Percentiles rank a stretch among this genome's conserved stretches.
Evolutionary conservation across 2,329 filamentous ascomycete genomes (phyloP).

Genomic region (Fusarium sp.): DNA sequence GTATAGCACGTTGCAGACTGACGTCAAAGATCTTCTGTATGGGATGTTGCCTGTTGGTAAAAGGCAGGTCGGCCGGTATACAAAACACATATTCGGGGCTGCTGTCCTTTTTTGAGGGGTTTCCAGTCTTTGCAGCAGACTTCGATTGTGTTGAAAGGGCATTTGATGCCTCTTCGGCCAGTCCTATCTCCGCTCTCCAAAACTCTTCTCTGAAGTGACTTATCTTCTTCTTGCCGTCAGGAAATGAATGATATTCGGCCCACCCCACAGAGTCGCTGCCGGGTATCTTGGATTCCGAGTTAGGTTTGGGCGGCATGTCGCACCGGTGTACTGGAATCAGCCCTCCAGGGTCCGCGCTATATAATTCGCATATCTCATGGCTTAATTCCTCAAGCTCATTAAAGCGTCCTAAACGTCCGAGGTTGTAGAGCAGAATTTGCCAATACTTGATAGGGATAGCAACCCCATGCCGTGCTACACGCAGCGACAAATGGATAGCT

Average conservation of each 20-base stretch:
- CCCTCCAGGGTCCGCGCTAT: conserved; percentile 46
- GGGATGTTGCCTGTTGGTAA: conserved; percentile 57
- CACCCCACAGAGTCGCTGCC: conserved; percentile 3
- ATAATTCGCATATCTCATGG: conserved; percentile 56
- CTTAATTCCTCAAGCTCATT: conserved; percentile 58
- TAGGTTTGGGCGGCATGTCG: conserved; percentile 53
- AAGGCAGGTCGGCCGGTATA: conserved; percentile 56
- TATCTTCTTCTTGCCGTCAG: conserved; percentile 16
- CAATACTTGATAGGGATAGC: conserved; percentile 54
- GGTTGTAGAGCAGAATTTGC: conserved; percentile 56
- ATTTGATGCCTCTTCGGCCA: conserved; percentile 1
- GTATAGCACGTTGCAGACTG: conserved; percentile 53
- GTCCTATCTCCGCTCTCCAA: conserved; percentile 40
- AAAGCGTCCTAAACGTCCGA: conserved; percentile 58
- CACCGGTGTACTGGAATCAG: conserved; percentile 57
- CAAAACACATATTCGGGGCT: conserved; percentile 18
- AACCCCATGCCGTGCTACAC: conserved; percentile 47
- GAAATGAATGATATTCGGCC: conserved; percentile 12
- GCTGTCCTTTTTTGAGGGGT: not conserved
- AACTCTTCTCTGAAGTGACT: conserved; percentile 40
- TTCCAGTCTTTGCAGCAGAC: not conserved
- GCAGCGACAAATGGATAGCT: conserved; percentile 47
- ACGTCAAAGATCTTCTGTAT: conserved; percentile 59
- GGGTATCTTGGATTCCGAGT: not conserved
- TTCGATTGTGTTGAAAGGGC: not conserved